phyloP scores from a whole-genome alignment of 2,329 filamentous ascomycete species.

The Apiospora pterosperma region DNA sequence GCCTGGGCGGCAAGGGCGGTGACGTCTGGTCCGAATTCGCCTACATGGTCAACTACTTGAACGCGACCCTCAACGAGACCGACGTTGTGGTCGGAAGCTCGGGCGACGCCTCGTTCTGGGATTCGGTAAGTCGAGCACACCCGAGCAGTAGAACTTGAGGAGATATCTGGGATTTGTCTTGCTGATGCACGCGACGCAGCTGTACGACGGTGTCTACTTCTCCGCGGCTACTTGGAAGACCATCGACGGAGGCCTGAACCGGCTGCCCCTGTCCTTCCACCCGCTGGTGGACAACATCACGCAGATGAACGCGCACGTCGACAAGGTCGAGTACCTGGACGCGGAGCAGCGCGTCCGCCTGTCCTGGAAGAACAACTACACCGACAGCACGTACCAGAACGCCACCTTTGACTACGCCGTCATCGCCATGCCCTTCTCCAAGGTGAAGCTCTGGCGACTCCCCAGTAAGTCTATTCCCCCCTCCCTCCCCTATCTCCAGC shows the following conservation, averaged over 20 bases:
- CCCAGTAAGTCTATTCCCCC: slow-evolving; percentile 25
- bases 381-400: slow-evolving; percentile 29
- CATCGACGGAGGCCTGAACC: slow-evolving; percentile 54
- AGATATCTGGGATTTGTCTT: too few species aligned
- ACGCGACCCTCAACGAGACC: slow-evolving; percentile 49
- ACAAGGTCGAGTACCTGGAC: slow-evolving; percentile 51
- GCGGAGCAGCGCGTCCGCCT: slow-evolving; percentile 52
- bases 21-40: slow-evolving; percentile 64
- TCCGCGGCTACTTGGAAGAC: slow-evolving; percentile 58
- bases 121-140: slow-evolving; percentile 26
- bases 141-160: too few species aligned
- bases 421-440: slow-evolving; percentile 62
- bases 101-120: slow-evolving; percentile 42
- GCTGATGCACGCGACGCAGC: slow-evolving; percentile 12
- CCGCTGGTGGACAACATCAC: slow-evolving; percentile 57
- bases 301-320: slow-evolving; percentile 53
- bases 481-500: not conserved
- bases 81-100: slow-evolving; percentile 44
- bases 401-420: slow-evolving; percentile 63
- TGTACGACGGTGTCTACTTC: slow-evolving; percentile 60
- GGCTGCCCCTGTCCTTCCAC: slow-evolving; percentile 59
- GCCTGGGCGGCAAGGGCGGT: slow-evolving; percentile 41
- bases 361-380: slow-evolving; percentile 49
- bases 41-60: slow-evolving; percentile 58
- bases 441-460: slow-evolving; percentile 60